Evolutionary conservation across 2,329 filamentous ascomycete species (phyloP), one percentile per base, ranked within the genome.

Genomic region (Monilinia laxa): DNA sequence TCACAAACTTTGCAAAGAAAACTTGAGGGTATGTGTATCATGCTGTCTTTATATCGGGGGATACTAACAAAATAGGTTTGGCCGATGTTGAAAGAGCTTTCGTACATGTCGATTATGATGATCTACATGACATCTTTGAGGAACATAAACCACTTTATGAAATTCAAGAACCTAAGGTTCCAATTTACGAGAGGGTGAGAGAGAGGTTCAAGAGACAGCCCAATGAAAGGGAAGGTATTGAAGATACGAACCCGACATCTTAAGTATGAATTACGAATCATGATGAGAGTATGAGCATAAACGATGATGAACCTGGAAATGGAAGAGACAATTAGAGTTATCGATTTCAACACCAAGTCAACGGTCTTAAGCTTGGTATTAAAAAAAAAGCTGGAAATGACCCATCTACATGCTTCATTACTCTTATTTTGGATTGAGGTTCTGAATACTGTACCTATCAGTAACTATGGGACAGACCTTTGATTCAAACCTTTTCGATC

Each of bases 1-100:
- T 94, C 95, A 0, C 95, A 99, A 79, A 93, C 90, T 73, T 82
- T 99, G 73, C 95, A 99, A 82, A 90, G 90, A 70, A 98, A 98
- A 81, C 83, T 98, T 3, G 95, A 99, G 83, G 91, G 89, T 66
- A 51, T 11, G 55, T 35, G 9, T n/a, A 25, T 2, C 16, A n/a
- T 51, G 9, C 14, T 14, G 12, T 23, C 0, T 2, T 25, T 11
- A 25, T 55, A 20, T 25, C 31, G 4, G 14, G n/a, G 25, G 31
- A 38, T 25, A 7, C 58, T 60, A 25, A 60, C 45, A 25, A 51
- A 2, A 52, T 12, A 65, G 63, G 63, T 42, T 79, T 99, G 70
- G 94, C 95, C 0, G 90, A 97, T 76, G 89, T 98, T 12, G 95
- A 98, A 83, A 82, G 95, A 68, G 93, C 93, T 0, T 98, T 97